These are phyloP conservation scores for Medicago truncatula DNA, from an alignment of 306 rosid species.

Conservation along the genomic window MtrunA17r5.0-ANR NC_053049.1:34421501-34422000, in stretches of 20 bases:
- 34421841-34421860: neutral
- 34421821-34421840: neutral
- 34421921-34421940: neutral
- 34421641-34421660: too few relatives aligned
- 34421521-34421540: too few relatives aligned
- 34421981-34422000: neutral
- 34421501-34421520: too few relatives aligned
- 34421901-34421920: neutral
- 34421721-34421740: neutral
- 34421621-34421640: too few relatives aligned
- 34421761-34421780: neutral
- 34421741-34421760: too few relatives aligned
- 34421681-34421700: too few relatives aligned
- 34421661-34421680: too few relatives aligned
- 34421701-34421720: neutral
- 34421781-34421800: neutral
- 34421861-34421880: neutral
- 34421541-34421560: too few relatives aligned
- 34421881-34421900: neutral
- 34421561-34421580: too few relatives aligned
- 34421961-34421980: constrained; percentile 14
- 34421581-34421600: too few relatives aligned
- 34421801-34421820: neutral
- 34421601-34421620: too few relatives aligned
- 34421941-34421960: neutral